A percentile compares a stretch with the other conserved stretches of the same genome.
phyloP scores from a whole-genome alignment of 2,329 filamentous ascomycete species.

The Aspergillus japonicus region DNA sequence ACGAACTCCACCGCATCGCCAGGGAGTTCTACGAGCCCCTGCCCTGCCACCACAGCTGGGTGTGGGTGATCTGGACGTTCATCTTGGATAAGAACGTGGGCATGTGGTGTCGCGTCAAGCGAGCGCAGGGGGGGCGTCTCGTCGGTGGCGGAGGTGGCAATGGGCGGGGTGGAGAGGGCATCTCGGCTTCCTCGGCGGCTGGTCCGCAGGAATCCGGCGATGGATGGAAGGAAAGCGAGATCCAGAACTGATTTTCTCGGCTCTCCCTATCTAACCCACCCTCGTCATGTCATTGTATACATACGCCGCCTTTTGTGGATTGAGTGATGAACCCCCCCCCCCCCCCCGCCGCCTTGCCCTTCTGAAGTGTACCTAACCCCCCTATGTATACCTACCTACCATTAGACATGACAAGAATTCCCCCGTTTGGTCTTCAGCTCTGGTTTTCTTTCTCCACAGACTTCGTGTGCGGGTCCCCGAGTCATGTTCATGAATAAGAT shows the following conservation, averaged over 20 bases:
- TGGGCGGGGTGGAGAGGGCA: slow-evolving; percentile 47
- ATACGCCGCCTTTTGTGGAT: neutral
- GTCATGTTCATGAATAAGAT: neutral
- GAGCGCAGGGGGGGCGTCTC: slow-evolving; percentile 70
- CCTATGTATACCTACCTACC: neutral
- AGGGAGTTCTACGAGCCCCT: slow-evolving; percentile 88
- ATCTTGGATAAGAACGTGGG: slow-evolving; percentile 87
- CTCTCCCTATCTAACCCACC: neutral
- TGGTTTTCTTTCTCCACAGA: neutral
- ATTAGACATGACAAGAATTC: neutral
- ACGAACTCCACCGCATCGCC: slow-evolving; percentile 73
- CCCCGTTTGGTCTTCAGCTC: neutral
- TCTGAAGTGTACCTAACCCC: neutral
- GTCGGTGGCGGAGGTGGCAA: slow-evolving; percentile 47
- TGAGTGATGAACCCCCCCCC: neutral
- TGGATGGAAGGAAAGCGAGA: slow-evolving; percentile 67
- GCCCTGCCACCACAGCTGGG: slow-evolving; percentile 86
- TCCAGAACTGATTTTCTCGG: slow-evolving; percentile 55
- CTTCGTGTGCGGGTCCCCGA: neutral
- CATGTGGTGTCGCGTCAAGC: slow-evolving; percentile 88
- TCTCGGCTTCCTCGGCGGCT: slow-evolving; percentile 40
- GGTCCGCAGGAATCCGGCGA: slow-evolving; percentile 49
- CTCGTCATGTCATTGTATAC: neutral
- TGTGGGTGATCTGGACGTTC: slow-evolving; percentile 92
- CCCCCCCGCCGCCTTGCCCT: neutral